Percentiles rank a stretch among this genome's conserved stretches.
Conservation (phyloP, 2,329 filamentous ascomycete species). For the Exophiala sp. region DNA sequence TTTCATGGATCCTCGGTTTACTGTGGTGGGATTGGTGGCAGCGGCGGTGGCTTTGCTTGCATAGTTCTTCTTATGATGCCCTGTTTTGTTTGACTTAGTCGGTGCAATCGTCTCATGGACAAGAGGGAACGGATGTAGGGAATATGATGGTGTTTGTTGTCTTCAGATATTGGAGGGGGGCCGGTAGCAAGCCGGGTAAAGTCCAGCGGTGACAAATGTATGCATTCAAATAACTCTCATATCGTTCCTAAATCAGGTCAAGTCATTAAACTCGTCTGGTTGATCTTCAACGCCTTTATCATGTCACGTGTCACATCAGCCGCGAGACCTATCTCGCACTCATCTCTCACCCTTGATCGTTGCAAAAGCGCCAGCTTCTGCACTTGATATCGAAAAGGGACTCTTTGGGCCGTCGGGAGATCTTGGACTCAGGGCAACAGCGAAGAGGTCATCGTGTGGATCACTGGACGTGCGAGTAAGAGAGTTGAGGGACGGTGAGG, state of each 20-base stretch:
- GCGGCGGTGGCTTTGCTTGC: slow-evolving; percentile 13
- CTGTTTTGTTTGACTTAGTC: not conserved
- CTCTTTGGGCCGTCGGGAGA: slow-evolving; percentile 81
- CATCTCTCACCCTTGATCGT: slow-evolving; percentile 26
- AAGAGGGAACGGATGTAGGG: not conserved
- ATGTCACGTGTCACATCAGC: no score
- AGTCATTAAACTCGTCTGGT: not conserved
- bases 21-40: slow-evolving; percentile 10
- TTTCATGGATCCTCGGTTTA: slow-evolving; percentile 12
- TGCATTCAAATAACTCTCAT: slow-evolving; percentile 11
- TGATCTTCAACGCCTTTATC: not conserved
- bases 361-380: slow-evolving; percentile 33
- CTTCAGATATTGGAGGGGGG: slow-evolving; percentile 3
- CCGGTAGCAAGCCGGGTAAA: slow-evolving; percentile 6
- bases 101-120: not conserved
- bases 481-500: slow-evolving; percentile 30
- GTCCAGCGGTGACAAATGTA: slow-evolving; percentile 2
- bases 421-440: slow-evolving; percentile 75
- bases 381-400: slow-evolving; percentile 62
- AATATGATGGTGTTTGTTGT: not conserved
- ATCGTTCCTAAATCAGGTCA: slow-evolving; percentile 7
- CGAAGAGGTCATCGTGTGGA: slow-evolving; percentile 73
- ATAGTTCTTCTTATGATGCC: slow-evolving; percentile 1
- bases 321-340: not conserved
- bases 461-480: slow-evolving; percentile 40